Base-by-base conservation (phyloP, 768 basidiomycete species). In the Floccularia luteovirens region DNA sequence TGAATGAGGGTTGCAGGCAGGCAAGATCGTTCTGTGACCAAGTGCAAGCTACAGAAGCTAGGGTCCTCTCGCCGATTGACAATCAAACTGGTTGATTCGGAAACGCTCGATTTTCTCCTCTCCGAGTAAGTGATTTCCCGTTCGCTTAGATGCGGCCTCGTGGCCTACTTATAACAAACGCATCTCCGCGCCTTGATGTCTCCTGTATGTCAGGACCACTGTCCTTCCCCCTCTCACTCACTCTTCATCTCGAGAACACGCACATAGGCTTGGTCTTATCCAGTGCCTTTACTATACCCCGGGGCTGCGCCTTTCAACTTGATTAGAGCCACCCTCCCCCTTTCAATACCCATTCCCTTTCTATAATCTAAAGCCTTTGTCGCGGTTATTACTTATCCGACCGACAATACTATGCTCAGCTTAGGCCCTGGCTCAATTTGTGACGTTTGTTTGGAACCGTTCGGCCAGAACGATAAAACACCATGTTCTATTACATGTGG, bases 391-490 rank as follows among this genome's bases (percentile, higher is more conserved):
- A 14, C 25, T 39, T 5, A 13, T 24, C 25, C 13, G 8, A 25
- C 14, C 24, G 14, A 13, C 17, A 11, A n/a, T 40, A 47, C 45
- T 44, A 86, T 87, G 86, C 72, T 87, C 51, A 74, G 71, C 57
- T 56, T 83, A 56, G 73, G 74, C 50, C 54, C 74, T 44, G 71
- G 70, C 51, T 85, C 84, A 51, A 64, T 67, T 36, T 88, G 84
- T 70, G 84, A 87, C 61, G 72, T 87, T 52, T 88, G 85, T 61
- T 68, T 80, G 48, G 83, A 87, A 48, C 58, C 61, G 23, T 86
- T 80, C 54, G 66, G 66, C 36, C 56, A 56, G 39, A 73, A 72
- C 36, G 48, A 48, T 33, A 78, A 74, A 53, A 66, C 70, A 5
- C 82, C 83, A 37, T 75, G 79, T 51, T 70, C 75, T 36, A 81